Conservation (phyloP, 2,329 filamentous ascomycete genomes). For the Moelleriella libera region DNA sequence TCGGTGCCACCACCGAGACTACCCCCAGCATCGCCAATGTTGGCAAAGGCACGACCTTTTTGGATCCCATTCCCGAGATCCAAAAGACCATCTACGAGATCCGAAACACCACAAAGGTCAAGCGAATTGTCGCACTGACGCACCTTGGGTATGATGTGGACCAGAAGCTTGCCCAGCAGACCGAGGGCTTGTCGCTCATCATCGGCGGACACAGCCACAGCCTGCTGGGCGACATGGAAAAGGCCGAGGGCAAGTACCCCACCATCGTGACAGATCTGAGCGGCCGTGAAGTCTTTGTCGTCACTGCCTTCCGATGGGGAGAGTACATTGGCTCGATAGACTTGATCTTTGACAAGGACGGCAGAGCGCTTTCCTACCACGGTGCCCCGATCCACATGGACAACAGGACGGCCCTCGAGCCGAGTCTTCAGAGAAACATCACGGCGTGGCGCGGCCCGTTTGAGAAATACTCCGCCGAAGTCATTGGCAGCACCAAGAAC, state of each 20-base stretch:
- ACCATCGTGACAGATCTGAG: slow-evolving; percentile 46
- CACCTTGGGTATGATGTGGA: slow-evolving; percentile 55
- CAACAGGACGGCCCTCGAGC: slow-evolving; percentile 44
- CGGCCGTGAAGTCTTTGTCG: slow-evolving; percentile 54
- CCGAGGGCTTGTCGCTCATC: slow-evolving; percentile 51
- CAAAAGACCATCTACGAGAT: slow-evolving; percentile 50
- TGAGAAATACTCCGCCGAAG: slow-evolving; percentile 39
- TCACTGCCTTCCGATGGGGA: slow-evolving; percentile 54
- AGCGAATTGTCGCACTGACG: slow-evolving; percentile 49
- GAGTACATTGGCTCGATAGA: slow-evolving; percentile 57
- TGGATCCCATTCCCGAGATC: slow-evolving; percentile 40
- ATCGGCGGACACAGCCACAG: slow-evolving; percentile 50
- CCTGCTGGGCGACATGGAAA: slow-evolving; percentile 43
- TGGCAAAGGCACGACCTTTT: slow-evolving; percentile 42
- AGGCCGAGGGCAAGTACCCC: slow-evolving; percentile 45
- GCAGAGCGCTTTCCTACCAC: slow-evolving; percentile 47
- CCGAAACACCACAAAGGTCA: slow-evolving; percentile 45
- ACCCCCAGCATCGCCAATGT: slow-evolving; percentile 40
- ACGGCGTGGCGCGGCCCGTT: slow-evolving; percentile 45
- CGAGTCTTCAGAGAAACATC: slow-evolving; percentile 41
- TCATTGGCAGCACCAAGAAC: slow-evolving; percentile 23
- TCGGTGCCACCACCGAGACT: slow-evolving; percentile 35
- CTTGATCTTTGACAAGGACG: slow-evolving; percentile 44
- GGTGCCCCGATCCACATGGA: slow-evolving; percentile 51
- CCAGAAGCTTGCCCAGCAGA: slow-evolving; percentile 42